Base-by-base conservation (phyloP, 1,139 yeast species). In the Fermentozyma sake region DNA sequence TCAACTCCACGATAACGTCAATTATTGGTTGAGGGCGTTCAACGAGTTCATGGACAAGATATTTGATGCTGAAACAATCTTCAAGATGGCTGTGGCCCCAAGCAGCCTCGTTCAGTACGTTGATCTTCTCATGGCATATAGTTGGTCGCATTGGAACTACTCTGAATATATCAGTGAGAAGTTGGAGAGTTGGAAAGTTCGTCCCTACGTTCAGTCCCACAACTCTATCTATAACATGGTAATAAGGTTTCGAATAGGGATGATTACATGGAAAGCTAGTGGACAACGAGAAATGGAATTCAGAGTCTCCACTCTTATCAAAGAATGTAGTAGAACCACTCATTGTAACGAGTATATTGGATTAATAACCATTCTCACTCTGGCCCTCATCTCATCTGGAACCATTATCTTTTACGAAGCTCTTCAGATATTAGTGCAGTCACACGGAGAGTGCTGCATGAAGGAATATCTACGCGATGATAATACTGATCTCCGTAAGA, bases 391-490 rank as follows among this genome's bases (percentile, higher is more conserved):
- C n/a, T n/a, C n/a, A n/a, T n/a, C 60, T 7, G 56, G 48, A n/a
- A 32, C 44, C 9, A 37, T 61, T 1, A 42, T 52, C 6, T 55
- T 57, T 34, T 61, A 55, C 36, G 52, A 54, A 5, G 40, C 57
- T 3, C 40, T 58, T 4, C 42, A 46, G 17, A 26, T 41, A 2
- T 30, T 66, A 5, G 35, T 63, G 1, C 37, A 39, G 10, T 32
- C 27, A 7, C 74, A 67, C 38, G 21, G 40, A 6, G 24, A 42
- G 2, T 66, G 72, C 34, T 66, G 72, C 31, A 55, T 61, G 60
- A 35, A 23, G 8, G 59, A 55, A 2, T 54, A 59, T 33, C 35
- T 64, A 11, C 26, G 31, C 10, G 60, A 56, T 20, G 32, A 34
- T 4, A 27, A 34, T 1, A 42, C 38, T 4, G 53, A 46, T 14